Evolutionary conservation across 768 basidiomycete genomes (phyloP).

Genomic region (Clitopilus passeckerianus): DNA sequence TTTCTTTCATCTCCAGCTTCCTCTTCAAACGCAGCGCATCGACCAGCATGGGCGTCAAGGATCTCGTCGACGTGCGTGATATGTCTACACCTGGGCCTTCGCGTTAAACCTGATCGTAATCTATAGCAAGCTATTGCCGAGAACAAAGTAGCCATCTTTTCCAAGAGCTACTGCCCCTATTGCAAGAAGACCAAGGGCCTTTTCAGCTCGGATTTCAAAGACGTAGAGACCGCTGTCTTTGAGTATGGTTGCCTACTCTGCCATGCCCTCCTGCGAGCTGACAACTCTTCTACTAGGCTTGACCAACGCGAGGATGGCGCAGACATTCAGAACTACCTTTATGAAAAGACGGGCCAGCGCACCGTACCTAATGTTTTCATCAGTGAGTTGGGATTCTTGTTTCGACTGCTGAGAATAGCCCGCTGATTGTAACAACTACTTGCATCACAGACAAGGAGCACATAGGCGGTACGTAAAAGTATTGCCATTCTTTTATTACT

Average conservation of each 20-base stretch:
- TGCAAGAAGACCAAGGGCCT: slow-evolving; percentile 45
- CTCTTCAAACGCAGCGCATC: slow-evolving; percentile 23
- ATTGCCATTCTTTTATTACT: not conserved
- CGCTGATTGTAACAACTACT: not conserved
- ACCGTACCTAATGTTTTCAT: slow-evolving; percentile 81
- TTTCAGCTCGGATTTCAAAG: slow-evolving; percentile 33
- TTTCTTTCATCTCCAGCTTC: slow-evolving; percentile 24
- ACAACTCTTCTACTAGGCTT: slow-evolving; percentile 38
- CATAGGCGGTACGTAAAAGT: slow-evolving; percentile 42
- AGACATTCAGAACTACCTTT: slow-evolving; percentile 64
- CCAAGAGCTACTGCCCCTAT: slow-evolving; percentile 54
- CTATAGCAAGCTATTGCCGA: slow-evolving; percentile 38
- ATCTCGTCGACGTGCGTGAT: slow-evolving; percentile 35
- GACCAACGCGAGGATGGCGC: slow-evolving; percentile 53
- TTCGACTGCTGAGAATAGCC: too few relatives aligned
- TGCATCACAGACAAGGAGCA: slow-evolving; percentile 40
- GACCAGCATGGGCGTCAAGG: slow-evolving; percentile 26
- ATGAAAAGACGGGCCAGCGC: slow-evolving; percentile 56
- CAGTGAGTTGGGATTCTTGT: slow-evolving; percentile 38
- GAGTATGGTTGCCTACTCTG: slow-evolving; percentile 34
- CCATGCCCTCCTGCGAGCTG: not conserved
- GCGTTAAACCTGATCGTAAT: not conserved
- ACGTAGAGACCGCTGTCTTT: slow-evolving; percentile 30
- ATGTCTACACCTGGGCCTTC: not conserved
- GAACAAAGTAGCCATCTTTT: slow-evolving; percentile 55